Base-by-base conservation (phyloP, 2,329 filamentous ascomycete genomes). In the Phoma herbarum region DNA sequence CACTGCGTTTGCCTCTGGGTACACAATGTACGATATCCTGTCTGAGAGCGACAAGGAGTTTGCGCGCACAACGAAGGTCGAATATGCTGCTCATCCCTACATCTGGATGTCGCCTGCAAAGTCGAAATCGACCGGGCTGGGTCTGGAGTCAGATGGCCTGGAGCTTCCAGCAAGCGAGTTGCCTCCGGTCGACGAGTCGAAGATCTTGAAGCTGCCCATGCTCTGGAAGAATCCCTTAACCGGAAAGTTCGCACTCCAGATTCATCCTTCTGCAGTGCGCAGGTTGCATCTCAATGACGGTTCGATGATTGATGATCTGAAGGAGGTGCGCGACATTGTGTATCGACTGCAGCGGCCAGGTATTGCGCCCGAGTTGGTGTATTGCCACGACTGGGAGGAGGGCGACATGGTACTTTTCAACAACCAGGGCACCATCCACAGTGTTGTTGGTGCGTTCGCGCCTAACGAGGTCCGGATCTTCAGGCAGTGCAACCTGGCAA, bases 21-120 rank as follows among this genome's bases (percentile, higher is more conserved):
- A 90, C 73, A 82, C 82, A 35, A 91, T 90, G 86, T 92, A 87
- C 75, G 85, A 90, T 47, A 72, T 83, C 12, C 82, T 94, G 10
- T 88, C 85, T 14, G 81, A 85, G 0, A 82, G 83, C 42, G 89
- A 92, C 68, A 85, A 91, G 74, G 82, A 83, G 43, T 90, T 93
- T 65, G 90, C 83, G 1, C 84, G 87, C 49, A 85, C 82, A 5
- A 89, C 88, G 20, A 85, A 82, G 57, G 84, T 92, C 44, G 89
- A 93, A 47, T 93, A 93, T 71, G 90, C 90, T 0, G 83, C 90
- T 2, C 90, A 93, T 67, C 90, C 90, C 5, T 93, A 93, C 75
- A 86, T 93, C 61, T 94, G 90, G 90, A 93, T 93, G 89, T 87
- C 84, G 57, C 74, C 81, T 23, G 88, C 90, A 44, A 86, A 85